phyloP scores from a whole-genome alignment of 1,284 basidiomycete genomes.

The Naganishia sp. region DNA sequence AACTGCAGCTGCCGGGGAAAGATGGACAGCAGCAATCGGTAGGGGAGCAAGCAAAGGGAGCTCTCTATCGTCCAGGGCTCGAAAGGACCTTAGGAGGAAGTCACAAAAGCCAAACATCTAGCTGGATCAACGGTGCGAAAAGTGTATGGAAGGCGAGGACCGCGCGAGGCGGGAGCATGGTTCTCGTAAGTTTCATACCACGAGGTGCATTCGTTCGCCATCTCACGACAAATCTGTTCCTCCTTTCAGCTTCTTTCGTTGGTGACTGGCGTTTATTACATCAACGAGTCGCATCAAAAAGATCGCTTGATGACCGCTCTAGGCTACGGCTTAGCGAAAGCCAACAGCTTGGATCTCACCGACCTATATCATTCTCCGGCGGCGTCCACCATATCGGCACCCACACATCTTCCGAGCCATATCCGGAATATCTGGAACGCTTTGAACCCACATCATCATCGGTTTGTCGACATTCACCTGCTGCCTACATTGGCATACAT shows the following conservation, averaged over 20 bases:
- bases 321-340: constrained; percentile 8
- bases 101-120: constrained; percentile 4
- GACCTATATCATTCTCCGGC: constrained; percentile 18
- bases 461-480: constrained; percentile 74
- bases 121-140: constrained; percentile 33
- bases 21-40: neutral
- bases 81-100: neutral
- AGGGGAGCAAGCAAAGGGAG: neutral
- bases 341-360: constrained; percentile 10
- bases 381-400: neutral
- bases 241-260: constrained; percentile 44
- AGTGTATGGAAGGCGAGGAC: constrained; percentile 69
- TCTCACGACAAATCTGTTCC: constrained; percentile 4
- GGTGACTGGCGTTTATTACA: constrained; percentile 51
- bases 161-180: constrained; percentile 74
- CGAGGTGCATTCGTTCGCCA: constrained; percentile 19
- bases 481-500: constrained; percentile 77
- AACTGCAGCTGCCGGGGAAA: neutral
- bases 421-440: constrained; percentile 63
- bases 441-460: constrained; percentile 71
- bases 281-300: constrained; percentile 41
- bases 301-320: constrained; percentile 12
- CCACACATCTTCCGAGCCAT: constrained; percentile 2
- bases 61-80: neutral
- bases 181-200: constrained; percentile 61